A percentile compares a stretch with the other conserved stretches of the same genome.
Conservation (phyloP, 192 early-diverging fungal species). For the Geranomyces variabilis region DNA sequence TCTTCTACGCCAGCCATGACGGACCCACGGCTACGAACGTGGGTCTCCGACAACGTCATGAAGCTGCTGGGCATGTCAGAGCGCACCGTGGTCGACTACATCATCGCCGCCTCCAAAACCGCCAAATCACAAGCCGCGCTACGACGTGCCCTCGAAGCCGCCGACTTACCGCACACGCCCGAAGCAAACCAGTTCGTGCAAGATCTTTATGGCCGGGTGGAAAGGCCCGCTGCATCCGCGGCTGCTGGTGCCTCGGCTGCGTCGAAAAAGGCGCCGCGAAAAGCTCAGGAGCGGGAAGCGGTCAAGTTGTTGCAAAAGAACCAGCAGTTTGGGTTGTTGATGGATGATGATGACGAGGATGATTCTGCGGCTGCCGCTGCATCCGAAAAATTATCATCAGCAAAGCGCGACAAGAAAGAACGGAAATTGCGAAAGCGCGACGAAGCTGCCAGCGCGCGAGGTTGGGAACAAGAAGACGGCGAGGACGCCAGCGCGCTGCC, state of each 20-base stretch:
- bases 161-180: constrained; percentile 64
- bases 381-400: constrained; percentile 32
- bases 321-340: constrained; percentile 37
- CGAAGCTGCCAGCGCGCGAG: constrained; percentile 59
- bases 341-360: constrained; percentile 31
- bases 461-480: constrained; percentile 51
- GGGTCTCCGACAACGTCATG: constrained; percentile 70
- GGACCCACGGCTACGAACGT: constrained; percentile 27
- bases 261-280: constrained; percentile 35
- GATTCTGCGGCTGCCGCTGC: constrained; percentile 27
- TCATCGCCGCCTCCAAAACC: constrained; percentile 67
- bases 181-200: constrained; percentile 62
- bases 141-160: constrained; percentile 51
- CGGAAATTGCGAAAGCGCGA: constrained; percentile 52
- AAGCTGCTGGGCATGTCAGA: constrained; percentile 72
- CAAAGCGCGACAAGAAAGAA: constrained; percentile 41
- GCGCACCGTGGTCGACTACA: constrained; percentile 66
- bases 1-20: constrained; percentile 16
- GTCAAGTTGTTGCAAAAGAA: constrained; percentile 44
- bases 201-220: constrained; percentile 66
- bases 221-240: constrained; percentile 33
- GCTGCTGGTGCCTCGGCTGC: not conserved
- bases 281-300: constrained; percentile 33
- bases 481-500: constrained; percentile 31
- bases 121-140: constrained; percentile 62